Evolutionary conservation across 306 rosid genomes (phyloP).

Genomic region (Quercus glauca): DNA sequence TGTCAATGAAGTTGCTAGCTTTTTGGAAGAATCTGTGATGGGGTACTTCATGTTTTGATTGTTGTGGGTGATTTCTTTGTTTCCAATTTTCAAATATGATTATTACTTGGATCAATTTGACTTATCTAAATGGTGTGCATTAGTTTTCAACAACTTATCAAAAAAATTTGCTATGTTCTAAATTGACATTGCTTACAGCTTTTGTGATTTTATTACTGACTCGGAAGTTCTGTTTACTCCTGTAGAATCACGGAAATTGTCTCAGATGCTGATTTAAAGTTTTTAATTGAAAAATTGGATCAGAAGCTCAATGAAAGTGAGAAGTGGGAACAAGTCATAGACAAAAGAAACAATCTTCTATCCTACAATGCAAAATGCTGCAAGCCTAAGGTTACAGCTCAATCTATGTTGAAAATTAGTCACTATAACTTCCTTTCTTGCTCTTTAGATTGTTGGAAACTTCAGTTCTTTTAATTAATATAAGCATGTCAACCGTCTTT

Average conservation of each 20-base stretch:
- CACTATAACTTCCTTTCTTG: neutral
- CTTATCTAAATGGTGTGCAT: no score
- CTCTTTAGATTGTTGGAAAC: neutral
- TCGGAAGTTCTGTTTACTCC: constrained; percentile 24
- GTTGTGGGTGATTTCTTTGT: no score
- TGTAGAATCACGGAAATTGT: constrained; percentile 63
- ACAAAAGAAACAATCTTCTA: constrained; percentile 55
- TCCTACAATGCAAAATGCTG: constrained; percentile 74
- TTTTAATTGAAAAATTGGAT: constrained; percentile 58
- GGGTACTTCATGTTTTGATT: no score
- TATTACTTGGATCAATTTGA: no score
- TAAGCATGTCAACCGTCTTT: no score
- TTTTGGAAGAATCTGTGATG: no score
- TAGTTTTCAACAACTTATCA: neutral
- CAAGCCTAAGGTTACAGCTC: constrained; percentile 71
- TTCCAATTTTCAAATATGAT: no score
- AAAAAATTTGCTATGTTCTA: neutral
- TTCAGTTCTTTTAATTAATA: neutral
- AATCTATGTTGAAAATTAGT: neutral
- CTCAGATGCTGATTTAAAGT: constrained; percentile 67
- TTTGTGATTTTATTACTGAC: constrained; percentile 20
- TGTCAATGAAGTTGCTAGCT: no score
- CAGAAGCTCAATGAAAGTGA: constrained; percentile 43
- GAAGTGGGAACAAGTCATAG: constrained; percentile 75
- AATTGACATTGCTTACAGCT: neutral